Evolutionary conservation across 306 rosid genomes (phyloP), one percentile per base, ranked within the genome.

Genomic region (Oemleria cerasiformis): DNA sequence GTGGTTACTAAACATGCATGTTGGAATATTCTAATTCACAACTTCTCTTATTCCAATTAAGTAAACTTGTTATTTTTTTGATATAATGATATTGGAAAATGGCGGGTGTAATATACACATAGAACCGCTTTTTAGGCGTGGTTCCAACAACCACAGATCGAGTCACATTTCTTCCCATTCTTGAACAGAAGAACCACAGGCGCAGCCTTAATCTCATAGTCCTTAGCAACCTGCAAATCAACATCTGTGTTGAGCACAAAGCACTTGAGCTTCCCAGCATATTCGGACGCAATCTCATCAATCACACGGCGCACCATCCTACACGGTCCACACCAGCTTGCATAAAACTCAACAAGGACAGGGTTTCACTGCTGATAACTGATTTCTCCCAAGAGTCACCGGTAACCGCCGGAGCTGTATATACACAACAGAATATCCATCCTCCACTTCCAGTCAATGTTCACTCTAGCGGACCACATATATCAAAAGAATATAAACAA

Each of bases 241-340:
- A 76, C 72, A 70, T 93, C 97, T 2, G 97, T 85, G 86, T 93
- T 86, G 70, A 91, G 88, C 43, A 85, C 73, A 73, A 83, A 90
- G 84, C 96, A 91, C 58, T 91, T 70, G 13, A 93, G 87, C 80
- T 45, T 88, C 71, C 97, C 98, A 7, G 86, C 82, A 64, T 91
- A 91, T 68, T 93, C 97, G 0, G 14, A 67, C 45, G 88, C 86
- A 47, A 93, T 79, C 73, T 93, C 98, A 59, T 93, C 97, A 4
- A 93, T 87, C 25, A 93, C 82, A 15, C 92, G 81, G 72, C 87
- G 96, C 16, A 93, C 96, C 96, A 93, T 93, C 86, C 88, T 80
- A 82, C 98, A 93, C 0, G 98, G 98, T 16, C 97, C 97, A 41
- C 98, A 93, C 98, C 97, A 91, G 80, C 85, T 89, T 2, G 98